A percentile compares a stretch with the other conserved stretches of the same genome.
These are phyloP conservation scores for Spirogloea muscicola DNA, from an alignment of 139 green algal genomes.

Conservation along the genomic window DNA sequence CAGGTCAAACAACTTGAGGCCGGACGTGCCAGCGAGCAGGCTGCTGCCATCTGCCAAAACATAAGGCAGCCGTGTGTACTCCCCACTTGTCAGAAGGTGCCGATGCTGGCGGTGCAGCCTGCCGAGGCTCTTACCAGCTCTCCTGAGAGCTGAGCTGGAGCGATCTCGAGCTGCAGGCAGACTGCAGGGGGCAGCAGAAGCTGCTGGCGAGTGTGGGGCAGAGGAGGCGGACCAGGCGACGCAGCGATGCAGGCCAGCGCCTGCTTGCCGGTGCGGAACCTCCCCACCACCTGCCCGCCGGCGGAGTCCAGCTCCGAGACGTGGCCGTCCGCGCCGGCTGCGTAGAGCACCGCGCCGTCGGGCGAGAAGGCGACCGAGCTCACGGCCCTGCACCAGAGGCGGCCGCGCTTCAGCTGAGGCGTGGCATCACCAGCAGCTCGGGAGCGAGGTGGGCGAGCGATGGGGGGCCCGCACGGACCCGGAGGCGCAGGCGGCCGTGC, in stretches of 20 bases:
- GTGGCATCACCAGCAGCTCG: neutral
- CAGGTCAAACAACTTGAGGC: conserved; percentile 61
- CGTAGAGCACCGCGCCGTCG: conserved; percentile 10
- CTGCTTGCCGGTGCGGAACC: conserved; percentile 30
- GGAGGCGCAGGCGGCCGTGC: conserved; percentile 48
- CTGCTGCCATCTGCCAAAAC: conserved; percentile 52
- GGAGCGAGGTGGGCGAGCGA: neutral
- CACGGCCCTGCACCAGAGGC: conserved; percentile 1
- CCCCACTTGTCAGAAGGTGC: too few species aligned
- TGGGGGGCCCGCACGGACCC: conserved; percentile 49
- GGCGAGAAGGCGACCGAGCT: conserved; percentile 17
- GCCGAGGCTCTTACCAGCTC: too few species aligned
- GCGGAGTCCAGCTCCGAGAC: conserved; percentile 16
- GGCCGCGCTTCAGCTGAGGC: neutral
- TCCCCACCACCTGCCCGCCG: conserved; percentile 5
- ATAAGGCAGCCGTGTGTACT: too few species aligned
- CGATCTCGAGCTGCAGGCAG: neutral
- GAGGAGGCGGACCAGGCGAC: conserved; percentile 45
- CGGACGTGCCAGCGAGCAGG: conserved; percentile 53
- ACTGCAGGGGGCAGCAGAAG: neutral
- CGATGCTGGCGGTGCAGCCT: too few species aligned
- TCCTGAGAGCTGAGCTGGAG: neutral
- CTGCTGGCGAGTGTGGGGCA: neutral
- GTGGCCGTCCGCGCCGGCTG: conserved; percentile 10
- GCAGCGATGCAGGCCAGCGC: conserved; percentile 47